Conservation (phyloP, 2,329 filamentous ascomycete genomes). For the Claviceps digitariae region DNA sequence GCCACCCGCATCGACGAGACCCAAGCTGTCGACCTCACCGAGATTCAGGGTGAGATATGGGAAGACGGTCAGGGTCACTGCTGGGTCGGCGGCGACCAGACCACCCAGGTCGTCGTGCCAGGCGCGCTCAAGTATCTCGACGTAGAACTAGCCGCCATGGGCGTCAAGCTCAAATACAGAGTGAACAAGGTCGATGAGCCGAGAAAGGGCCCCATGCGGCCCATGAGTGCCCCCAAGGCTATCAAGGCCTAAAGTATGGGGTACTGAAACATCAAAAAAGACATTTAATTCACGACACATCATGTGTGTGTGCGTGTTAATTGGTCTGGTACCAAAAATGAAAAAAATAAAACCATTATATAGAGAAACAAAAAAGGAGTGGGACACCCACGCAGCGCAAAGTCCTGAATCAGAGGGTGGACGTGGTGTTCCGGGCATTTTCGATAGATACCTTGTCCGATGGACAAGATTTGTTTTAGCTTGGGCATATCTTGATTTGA, state of each 20-base stretch:
- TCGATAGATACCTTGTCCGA: too few species aligned
- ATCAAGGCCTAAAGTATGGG: slow-evolving; percentile 4
- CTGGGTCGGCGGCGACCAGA: slow-evolving; percentile 81
- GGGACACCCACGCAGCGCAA: too few species aligned
- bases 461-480: too few species aligned
- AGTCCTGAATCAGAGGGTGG: too few species aligned
- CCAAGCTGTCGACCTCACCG: slow-evolving; percentile 40
- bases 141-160: slow-evolving; percentile 93
- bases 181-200: slow-evolving; percentile 51
- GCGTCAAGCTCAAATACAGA: slow-evolving; percentile 79
- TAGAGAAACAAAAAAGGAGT: too few species aligned
- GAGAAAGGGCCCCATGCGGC: slow-evolving; percentile 36
- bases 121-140: slow-evolving; percentile 88
- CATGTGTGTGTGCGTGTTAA: background rate
- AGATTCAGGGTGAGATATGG: slow-evolving; percentile 65
- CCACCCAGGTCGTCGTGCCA: slow-evolving; percentile 81
- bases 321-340: background rate
- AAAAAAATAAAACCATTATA: too few species aligned
- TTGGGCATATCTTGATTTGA: too few species aligned
- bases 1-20: slow-evolving; percentile 48
- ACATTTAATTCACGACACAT: background rate
- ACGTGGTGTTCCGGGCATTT: too few species aligned
- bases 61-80: slow-evolving; percentile 77
- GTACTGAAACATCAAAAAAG: background rate
- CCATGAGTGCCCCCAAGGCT: slow-evolving; percentile 15